Conservation (phyloP, 1,284 basidiomycete species). For the Apiotrichum brassicae region DNA sequence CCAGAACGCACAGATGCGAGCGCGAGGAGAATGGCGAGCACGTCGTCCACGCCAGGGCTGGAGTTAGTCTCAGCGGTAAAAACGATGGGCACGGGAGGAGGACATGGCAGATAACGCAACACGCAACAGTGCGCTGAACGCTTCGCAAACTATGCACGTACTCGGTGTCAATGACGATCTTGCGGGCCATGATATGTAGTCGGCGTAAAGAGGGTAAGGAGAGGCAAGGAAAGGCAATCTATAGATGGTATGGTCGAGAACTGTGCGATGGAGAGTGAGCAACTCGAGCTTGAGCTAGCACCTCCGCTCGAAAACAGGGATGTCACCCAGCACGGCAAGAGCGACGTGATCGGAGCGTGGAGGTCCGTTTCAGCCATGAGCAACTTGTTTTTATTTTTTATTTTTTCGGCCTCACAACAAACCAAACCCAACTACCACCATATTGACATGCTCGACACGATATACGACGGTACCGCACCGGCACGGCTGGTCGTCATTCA, state of each 20-base stretch:
- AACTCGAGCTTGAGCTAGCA: too few species aligned
- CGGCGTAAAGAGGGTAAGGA: background rate
- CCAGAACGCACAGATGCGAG: conserved; percentile 28
- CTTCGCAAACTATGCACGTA: conserved; percentile 7
- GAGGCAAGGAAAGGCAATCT: too few species aligned
- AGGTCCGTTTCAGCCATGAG: too few species aligned
- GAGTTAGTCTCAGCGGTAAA: background rate
- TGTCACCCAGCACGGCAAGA: too few species aligned
- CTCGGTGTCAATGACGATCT: conserved; percentile 47
- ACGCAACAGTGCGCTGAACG: too few species aligned
- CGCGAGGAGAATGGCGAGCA: conserved; percentile 58
- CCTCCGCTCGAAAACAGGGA: too few species aligned
- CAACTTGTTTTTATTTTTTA: too few species aligned
- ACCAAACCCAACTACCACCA: too few species aligned
- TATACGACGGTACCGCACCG: conserved; percentile 32
- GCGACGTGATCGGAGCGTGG: too few species aligned
- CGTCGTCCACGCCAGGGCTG: conserved; percentile 74
- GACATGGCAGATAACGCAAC: background rate
- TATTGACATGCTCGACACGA: conserved; percentile 24
- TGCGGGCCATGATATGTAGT: conserved; percentile 23
- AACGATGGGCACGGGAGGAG: background rate
- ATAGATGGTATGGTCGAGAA: too few species aligned
- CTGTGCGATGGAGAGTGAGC: too few species aligned
- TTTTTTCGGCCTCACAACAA: too few species aligned
- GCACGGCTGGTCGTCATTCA: conserved; percentile 35